Percentiles rank a stretch among this genome's conserved stretches.
These are phyloP conservation scores for Pichia sp. DNA, from an alignment of 1,139 yeast species.

Conservation along the genomic window DNA sequence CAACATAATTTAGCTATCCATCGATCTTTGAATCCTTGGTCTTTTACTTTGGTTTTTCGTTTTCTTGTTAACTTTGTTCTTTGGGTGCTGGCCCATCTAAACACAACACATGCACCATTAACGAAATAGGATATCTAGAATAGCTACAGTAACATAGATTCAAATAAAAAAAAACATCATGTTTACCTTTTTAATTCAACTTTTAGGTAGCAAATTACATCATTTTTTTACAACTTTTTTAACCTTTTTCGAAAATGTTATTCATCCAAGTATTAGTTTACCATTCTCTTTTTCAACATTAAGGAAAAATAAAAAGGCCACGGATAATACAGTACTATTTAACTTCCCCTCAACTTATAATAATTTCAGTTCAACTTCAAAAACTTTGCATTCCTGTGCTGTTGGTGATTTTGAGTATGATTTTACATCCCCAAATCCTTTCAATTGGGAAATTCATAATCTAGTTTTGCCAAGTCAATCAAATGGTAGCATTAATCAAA, in stretches of 20 bases:
- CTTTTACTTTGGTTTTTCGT: no score
- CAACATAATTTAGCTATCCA: no score
- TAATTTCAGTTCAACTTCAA: constrained; percentile 1
- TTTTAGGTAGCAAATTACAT: neutral
- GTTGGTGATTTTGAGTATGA: constrained; percentile 28
- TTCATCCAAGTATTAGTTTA: neutral
- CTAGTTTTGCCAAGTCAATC: constrained; percentile 9
- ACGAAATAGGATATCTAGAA: neutral
- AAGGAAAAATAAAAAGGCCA: neutral
- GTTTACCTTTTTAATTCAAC: neutral
- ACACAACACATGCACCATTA: neutral
- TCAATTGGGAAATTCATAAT: constrained; percentile 27
- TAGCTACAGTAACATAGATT: neutral
- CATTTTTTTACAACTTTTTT: neutral
- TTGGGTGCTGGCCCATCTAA: no score
- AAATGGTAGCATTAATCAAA: neutral
- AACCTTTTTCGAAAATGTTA: constrained; percentile 1
- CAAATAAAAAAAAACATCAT: neutral
- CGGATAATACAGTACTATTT: neutral
- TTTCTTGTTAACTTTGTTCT: no score
- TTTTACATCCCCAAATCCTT: constrained; percentile 23
- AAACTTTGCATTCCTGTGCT: constrained; percentile 23
- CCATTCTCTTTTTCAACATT: neutral
- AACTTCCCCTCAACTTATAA: neutral
- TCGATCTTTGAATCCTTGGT: no score